Percentiles rank a stretch among this genome's conserved stretches.
These are phyloP conservation scores for Cicer arietinum DNA, from an alignment of 306 rosid species.

Conservation along the genomic window DNA sequence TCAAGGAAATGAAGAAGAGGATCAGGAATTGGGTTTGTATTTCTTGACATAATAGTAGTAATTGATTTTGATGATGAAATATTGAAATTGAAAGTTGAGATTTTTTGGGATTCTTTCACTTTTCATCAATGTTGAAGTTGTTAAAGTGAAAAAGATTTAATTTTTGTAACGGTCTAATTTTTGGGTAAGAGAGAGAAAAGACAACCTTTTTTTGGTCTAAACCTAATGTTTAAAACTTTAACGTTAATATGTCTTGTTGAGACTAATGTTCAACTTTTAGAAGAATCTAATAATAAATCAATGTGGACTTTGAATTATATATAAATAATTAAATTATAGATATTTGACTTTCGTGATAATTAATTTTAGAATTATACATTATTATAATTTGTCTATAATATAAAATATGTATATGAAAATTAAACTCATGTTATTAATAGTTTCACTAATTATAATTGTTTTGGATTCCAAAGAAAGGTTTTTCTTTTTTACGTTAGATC, in stretches of 20 bases:
- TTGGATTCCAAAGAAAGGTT: too few species aligned
- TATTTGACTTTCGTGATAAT: too few species aligned
- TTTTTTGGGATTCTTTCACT: constrained; percentile 36
- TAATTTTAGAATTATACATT: too few species aligned
- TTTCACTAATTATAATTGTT: too few species aligned
- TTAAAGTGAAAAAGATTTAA: constrained; percentile 7
- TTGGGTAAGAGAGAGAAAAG: background rate
- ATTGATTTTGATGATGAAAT: constrained; percentile 24
- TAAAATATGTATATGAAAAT: too few species aligned
- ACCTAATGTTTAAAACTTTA: background rate
- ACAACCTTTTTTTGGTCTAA: background rate
- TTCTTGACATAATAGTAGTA: constrained; percentile 56
- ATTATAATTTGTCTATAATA: too few species aligned
- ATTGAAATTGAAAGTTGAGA: constrained; percentile 28
- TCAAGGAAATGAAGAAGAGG: constrained; percentile 69
- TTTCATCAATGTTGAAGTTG: constrained; percentile 22
- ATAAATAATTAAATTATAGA: too few species aligned
- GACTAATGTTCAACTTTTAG: too few species aligned
- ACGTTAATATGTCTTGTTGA: background rate
- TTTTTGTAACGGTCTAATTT: constrained; percentile 71
- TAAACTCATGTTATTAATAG: too few species aligned
- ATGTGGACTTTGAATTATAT: too few species aligned
- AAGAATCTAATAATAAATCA: too few species aligned
- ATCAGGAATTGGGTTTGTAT: constrained; percentile 43
- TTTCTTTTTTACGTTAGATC: too few species aligned